These are phyloP conservation scores for Rhizophora apiculata DNA, from an alignment of 345 rosid genomes.

Conservation along the genomic window DNA sequence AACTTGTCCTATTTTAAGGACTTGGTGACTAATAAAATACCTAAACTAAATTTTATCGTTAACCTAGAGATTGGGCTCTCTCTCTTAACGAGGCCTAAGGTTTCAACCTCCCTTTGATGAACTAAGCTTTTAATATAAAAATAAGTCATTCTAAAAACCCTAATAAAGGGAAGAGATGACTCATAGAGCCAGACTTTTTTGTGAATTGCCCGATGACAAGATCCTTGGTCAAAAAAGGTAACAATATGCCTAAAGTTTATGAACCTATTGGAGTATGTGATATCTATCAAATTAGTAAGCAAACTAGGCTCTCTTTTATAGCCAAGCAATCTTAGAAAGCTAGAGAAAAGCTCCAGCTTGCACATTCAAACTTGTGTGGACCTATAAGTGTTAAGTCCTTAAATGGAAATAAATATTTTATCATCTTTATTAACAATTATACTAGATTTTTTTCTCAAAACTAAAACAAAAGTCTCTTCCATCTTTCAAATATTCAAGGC, in stretches of 20 bases:
- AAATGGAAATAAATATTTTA: neutral
- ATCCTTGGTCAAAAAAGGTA: too few species aligned
- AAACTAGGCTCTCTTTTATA: neutral
- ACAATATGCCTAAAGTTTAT: neutral
- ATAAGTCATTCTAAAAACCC: too few species aligned
- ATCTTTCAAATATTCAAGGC: neutral
- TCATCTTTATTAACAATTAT: slow-evolving; percentile 10
- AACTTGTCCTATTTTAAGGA: too few species aligned
- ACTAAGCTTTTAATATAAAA: too few species aligned
- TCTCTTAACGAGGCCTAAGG: too few species aligned
- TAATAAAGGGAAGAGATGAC: too few species aligned
- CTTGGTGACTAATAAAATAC: too few species aligned
- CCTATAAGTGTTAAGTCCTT: neutral
- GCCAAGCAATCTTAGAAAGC: neutral
- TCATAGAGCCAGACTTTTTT: too few species aligned
- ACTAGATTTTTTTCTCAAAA: neutral
- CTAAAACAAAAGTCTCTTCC: neutral
- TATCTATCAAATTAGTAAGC: neutral
- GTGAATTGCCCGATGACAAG: too few species aligned
- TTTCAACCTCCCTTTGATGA: too few species aligned
- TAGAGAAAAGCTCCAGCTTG: neutral
- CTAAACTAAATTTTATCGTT: too few species aligned
- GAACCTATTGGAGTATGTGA: neutral
- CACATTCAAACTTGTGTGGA: neutral
- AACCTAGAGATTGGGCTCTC: too few species aligned